These are phyloP conservation scores for Hippophae gyantsensis DNA, from an alignment of 306 rosid genomes.

Conservation along the genomic window DNA sequence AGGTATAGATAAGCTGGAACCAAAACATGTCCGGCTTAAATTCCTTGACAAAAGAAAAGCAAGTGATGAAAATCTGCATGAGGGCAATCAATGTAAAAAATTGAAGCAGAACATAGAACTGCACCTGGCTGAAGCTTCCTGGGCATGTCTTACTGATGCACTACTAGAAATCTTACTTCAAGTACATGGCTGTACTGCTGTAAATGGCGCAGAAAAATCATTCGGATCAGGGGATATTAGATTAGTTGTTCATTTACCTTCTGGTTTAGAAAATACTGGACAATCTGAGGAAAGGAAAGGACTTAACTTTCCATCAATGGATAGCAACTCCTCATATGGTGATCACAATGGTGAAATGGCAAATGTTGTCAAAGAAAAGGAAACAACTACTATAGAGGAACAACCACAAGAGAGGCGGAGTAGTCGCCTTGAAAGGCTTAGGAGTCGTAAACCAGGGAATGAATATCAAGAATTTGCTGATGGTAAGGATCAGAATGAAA, in stretches of 20 bases:
- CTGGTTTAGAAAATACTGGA: slow-evolving; percentile 40
- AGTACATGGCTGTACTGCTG: slow-evolving; percentile 28
- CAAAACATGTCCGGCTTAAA: slow-evolving; percentile 78
- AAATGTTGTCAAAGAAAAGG: slow-evolving; percentile 51
- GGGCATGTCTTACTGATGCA: slow-evolving; percentile 71
- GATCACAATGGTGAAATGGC: slow-evolving; percentile 41
- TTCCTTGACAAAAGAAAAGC: slow-evolving; percentile 80
- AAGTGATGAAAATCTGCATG: slow-evolving; percentile 40
- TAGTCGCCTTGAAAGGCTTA: slow-evolving; percentile 90
- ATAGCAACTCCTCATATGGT: slow-evolving; percentile 32
- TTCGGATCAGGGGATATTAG: slow-evolving; percentile 60
- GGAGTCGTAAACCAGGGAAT: slow-evolving; percentile 91
- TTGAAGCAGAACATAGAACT: slow-evolving; percentile 62
- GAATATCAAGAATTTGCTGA: slow-evolving; percentile 67
- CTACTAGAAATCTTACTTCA: slow-evolving; percentile 55
- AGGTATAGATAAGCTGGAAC: slow-evolving; percentile 94
- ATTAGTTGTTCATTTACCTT: slow-evolving; percentile 45
- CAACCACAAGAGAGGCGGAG: slow-evolving; percentile 93
- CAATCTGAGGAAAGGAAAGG: slow-evolving; percentile 41
- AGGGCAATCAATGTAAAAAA: slow-evolving; percentile 51
- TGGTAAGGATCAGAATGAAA: slow-evolving; percentile 63
- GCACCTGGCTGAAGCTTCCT: slow-evolving; percentile 62
- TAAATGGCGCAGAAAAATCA: slow-evolving; percentile 27
- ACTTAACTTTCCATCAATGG: slow-evolving; percentile 12
- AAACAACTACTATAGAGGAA: slow-evolving; percentile 51